Conservation (phyloP, 495 filamentous ascomycete species). For the Jackrogersella minutella region DNA sequence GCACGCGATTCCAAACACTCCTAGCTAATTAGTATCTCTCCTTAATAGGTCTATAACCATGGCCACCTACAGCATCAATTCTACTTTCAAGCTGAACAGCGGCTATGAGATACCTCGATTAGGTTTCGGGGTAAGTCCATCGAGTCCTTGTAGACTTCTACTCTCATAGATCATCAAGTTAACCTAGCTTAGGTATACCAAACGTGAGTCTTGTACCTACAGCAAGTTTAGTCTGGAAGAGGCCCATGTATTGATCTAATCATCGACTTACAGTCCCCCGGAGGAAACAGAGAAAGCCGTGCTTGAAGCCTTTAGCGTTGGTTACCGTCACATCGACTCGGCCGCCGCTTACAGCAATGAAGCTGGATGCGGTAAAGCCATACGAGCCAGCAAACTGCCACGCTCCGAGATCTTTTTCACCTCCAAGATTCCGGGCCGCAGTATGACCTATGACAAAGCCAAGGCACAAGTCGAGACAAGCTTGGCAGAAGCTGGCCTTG, state of each 20-base stretch:
- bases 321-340: constrained; percentile 81
- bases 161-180: neutral
- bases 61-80: constrained; percentile 67
- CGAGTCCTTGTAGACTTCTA: neutral
- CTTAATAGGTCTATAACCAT: constrained; percentile 48
- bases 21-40: constrained; percentile 5
- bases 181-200: constrained; percentile 69
- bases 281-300: constrained; percentile 58
- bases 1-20: too few relatives aligned
- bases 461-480: constrained; percentile 60
- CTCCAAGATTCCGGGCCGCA: constrained; percentile 65
- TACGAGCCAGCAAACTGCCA: constrained; percentile 64
- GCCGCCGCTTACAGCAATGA: constrained; percentile 78
- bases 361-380: constrained; percentile 67
- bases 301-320: constrained; percentile 68
- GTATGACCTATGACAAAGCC: constrained; percentile 58
- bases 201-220: constrained; percentile 60
- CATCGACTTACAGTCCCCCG: constrained; percentile 41
- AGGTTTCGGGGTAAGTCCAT: constrained; percentile 73
- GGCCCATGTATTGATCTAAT: constrained; percentile 5
- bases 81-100: constrained; percentile 73
- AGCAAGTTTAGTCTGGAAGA: neutral
- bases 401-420: constrained; percentile 76
- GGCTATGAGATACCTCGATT: constrained; percentile 79
- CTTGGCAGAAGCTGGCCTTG: constrained; percentile 60